Evolutionary conservation across 164 flowering plant species (phyloP), one percentile per base, ranked within the genome.

Genomic region (Brasenia schreberi): DNA sequence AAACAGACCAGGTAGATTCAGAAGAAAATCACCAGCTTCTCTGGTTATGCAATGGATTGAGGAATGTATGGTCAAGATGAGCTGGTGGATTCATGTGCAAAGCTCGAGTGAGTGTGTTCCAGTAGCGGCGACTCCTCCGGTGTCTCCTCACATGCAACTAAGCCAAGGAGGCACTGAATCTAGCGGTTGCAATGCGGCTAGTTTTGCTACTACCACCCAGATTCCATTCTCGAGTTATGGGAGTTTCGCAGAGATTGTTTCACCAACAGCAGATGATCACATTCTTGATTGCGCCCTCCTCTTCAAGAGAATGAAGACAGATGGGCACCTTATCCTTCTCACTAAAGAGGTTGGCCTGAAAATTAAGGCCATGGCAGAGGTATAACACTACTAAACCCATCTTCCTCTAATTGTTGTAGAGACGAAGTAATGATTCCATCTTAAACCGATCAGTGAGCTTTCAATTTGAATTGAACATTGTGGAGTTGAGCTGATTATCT

Each of bases 331-430:
- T 33, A 83, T 86, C 74, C 87, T 95, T 69, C 89, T 95, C 9
- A 83, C 81, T 23, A 73, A 82, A 64, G 88, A 90, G 65, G 74
- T 82, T 60, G 66, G 88, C 63, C 61, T 87, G 68, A 92, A 85
- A 81, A 88, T 87, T 74, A 92, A 95, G 76, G 89, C 97, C 76
- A 88, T 91, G 93, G 96, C 99, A 67, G 96, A 94, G 78, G 97
- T 93, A 82, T 63, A 66, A 17, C 19, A 18, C 16, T 4, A 18
- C 10, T 6, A 49, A 49, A 49, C 14, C 53, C 14, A 49, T 49
- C 53, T 49, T 49, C 12, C 1, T 49, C 53, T 5, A 12, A 49
- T 49, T 49, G 14, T 49, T 33, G 39, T 33, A 33, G 39, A 33
- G 39, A 2, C 39, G 39, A 33, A 33, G 39, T 33, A 33, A 33